A percentile compares a stretch with the other conserved stretches of the same genome.
Evolutionary conservation across 164 flowering plant genomes (phyloP).

Genomic region (Liquidambar formosana): DNA sequence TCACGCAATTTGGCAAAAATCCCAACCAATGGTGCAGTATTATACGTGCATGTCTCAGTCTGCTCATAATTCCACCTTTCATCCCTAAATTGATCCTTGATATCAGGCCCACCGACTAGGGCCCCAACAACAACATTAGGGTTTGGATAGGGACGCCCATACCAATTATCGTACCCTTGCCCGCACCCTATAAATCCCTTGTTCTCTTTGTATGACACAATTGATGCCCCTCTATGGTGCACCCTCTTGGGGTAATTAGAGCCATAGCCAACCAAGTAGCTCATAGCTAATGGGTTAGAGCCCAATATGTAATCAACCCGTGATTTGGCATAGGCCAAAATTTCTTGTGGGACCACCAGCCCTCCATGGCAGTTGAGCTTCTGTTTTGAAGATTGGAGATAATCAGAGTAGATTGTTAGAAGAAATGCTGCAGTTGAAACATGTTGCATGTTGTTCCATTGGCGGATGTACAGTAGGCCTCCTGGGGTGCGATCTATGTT

Average conservation of each 20-base stretch:
- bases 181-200: too few relatives aligned
- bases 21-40: too few relatives aligned
- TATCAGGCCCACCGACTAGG: conserved; percentile 71
- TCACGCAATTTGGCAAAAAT: conserved; percentile 51
- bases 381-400: conserved; percentile 28
- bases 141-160: conserved; percentile 40
- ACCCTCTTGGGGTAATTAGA: too few relatives aligned
- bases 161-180: conserved; percentile 75
- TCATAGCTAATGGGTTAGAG: conserved; percentile 52
- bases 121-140: conserved; percentile 65
- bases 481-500: too few relatives aligned
- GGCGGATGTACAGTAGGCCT: too few relatives aligned
- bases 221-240: conserved; percentile 71
- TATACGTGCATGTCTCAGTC: too few relatives aligned
- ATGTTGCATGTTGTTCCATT: too few relatives aligned
- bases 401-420: conserved; percentile 63
- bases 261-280: too few relatives aligned
- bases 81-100: conserved; percentile 48
- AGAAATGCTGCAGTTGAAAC: too few relatives aligned
- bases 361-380: conserved; percentile 38
- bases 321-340: conserved; percentile 47
- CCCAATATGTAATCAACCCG: conserved; percentile 75
- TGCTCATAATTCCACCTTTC: conserved; percentile 56
- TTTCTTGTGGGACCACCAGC: conserved; percentile 30
- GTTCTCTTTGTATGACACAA: conserved; percentile 44